Base-by-base conservation (phyloP, 768 basidiomycete species). In the Termitomyces titanicus region DNA sequence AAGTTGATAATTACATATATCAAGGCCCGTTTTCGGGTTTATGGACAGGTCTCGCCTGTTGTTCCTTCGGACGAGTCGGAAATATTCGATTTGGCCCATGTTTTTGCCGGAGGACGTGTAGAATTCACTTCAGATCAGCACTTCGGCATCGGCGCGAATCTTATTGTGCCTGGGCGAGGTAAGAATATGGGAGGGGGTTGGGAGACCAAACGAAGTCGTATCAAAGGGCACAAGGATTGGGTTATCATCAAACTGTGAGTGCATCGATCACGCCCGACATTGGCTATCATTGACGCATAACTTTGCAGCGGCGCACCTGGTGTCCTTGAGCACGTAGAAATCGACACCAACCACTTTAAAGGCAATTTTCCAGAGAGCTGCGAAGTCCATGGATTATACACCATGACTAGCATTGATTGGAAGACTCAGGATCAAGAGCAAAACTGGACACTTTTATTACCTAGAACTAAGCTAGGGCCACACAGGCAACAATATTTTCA, bases 171-270 rank as follows among this genome's bases (percentile, higher is more conserved):
- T 1, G 96, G 96, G 27, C 74, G 95, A 69, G 96, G 92, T 25
- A 86, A 85, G 66, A 88, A 96, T 64, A 99, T 99, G 94, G 86
- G 94, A 5, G 95, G 97, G 66, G 97, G 97, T 4, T 99, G 97
- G 97, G 97, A 99, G 72, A 98, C 96, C 3, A 93, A 89, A 68
- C 79, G 97, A 57, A 95, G 89, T 64, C 79, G 92, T 51, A 76
- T 73, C 40, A 79, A 80, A 51, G 92, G 80, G 37, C 94, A 94
- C 70, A 90, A 84, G 45, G 95, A 98, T 63, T 98, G 93, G 91
- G 91, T 82, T 5, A 80, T 98, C 55, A 85, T 96, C 53, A 89
- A 87, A 72, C 74, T 99, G 92, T 94, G 65, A 68, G 89, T 75
- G n/a, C n/a, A n/a, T n/a, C n/a, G 45, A 51, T 29, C 40, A 13